Evolutionary conservation across 139 green algal species (phyloP), one percentile per base, ranked within the genome.

Genomic region (Parachlorella kessleri): DNA sequence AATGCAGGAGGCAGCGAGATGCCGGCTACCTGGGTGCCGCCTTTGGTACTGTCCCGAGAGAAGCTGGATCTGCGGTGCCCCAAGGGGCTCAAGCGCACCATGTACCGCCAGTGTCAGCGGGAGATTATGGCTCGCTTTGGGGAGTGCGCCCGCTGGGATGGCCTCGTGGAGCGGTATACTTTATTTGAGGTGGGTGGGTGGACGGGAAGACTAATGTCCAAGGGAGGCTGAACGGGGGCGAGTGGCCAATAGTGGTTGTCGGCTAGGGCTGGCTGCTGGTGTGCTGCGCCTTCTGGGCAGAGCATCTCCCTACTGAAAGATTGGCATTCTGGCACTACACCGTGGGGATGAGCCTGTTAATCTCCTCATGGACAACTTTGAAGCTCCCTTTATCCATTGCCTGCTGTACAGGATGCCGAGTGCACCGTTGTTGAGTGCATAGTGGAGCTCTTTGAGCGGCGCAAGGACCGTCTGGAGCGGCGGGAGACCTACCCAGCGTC

Each of bases 121-220:
- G 93, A 97, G 79, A 86, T 96, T 28, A 96, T 93, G 70, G 93
- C 93, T 1, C 73, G 81, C 35, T 96, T 94, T 78, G 93, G 93
- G 28, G 92, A 96, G 74, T 95, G 90, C 86, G 81, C 65, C 26
- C 86, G 91, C 48, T 97, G 91, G 90, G 93, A 97, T 59, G 93
- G 93, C 39, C 85, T 95, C 80, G 84, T 94, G 70, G 48, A 59
- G 48, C 14, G 48, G 48, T 59, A 59, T 18, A 59, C 48, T 59
- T 59, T 59, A 18, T 59, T 59, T 18, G 0, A 59, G 48, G 48
- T 59, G n/a, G n/a, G n/a, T n/a, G n/a, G n/a, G n/a, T n/a, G n/a
- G n/a, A n/a, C n/a, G n/a, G n/a, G n/a, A n/a, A n/a, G n/a, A n/a
- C n/a, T n/a, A n/a, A n/a, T n/a, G n/a, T n/a, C n/a, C n/a, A n/a